Evolutionary conservation across 2,329 filamentous ascomycete species (phyloP).

Genomic region (Fusarium humuli): DNA sequence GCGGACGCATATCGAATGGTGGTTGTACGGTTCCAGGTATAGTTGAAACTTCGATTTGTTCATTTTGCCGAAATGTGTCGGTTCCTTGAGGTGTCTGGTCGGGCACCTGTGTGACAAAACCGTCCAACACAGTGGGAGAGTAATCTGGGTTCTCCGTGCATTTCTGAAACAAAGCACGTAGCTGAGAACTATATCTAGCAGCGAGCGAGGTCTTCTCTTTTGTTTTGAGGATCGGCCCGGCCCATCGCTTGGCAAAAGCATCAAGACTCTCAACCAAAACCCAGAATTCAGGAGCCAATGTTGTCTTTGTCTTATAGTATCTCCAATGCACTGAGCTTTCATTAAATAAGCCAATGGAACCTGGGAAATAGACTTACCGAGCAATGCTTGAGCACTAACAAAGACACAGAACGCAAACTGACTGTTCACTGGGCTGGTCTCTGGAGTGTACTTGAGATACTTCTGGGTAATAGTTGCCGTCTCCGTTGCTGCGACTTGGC

Average conservation of each 20-base stretch:
- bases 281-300: constrained; percentile 45
- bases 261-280: constrained; percentile 47
- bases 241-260: constrained; percentile 48
- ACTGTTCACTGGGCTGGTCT: constrained; percentile 29
- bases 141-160: constrained; percentile 9
- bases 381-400: constrained; percentile 57
- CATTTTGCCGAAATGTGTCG: accelerated
- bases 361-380: constrained; percentile 33
- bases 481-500: constrained; percentile 58
- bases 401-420: constrained; percentile 62
- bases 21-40: accelerated
- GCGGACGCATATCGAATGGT: neutral
- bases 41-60: accelerated
- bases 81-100: neutral
- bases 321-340: constrained; percentile 27
- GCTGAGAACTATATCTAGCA: constrained; percentile 23
- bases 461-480: constrained; percentile 59
- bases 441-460: constrained; percentile 55
- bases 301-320: constrained; percentile 25
- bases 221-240: constrained; percentile 15
- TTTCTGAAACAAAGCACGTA: constrained; percentile 10
- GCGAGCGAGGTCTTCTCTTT: constrained; percentile 3
- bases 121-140: constrained; percentile 17
- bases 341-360: accelerated
- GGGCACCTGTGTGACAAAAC: neutral